Evolutionary conservation across 1,284 basidiomycete genomes (phyloP).

Genomic region (Cutaneotrichosporon dermatis): DNA sequence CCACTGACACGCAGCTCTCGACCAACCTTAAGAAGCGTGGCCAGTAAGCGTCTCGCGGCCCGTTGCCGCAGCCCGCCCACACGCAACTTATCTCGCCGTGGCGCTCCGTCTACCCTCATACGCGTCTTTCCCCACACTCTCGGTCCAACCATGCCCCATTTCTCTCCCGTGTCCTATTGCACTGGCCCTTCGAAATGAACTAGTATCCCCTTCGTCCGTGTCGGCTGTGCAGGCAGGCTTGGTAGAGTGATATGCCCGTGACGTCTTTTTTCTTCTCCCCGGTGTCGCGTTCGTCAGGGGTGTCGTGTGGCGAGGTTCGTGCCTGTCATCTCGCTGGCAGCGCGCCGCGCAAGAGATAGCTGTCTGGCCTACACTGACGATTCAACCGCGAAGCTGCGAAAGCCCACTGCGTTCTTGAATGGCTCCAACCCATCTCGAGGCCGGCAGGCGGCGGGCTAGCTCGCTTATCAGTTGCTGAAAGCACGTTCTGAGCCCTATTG

Average conservation of each 20-base stretch:
- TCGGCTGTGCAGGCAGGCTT: conserved; percentile 4
- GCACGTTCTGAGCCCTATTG: no score
- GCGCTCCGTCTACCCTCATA: conserved; percentile 3
- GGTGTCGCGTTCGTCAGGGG: no score
- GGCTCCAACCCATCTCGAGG: no score
- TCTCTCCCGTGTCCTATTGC: conserved; percentile 9
- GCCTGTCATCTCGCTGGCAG: no score
- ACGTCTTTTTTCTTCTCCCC: conserved; percentile 5
- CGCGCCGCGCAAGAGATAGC: no score
- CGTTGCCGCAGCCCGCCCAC: neutral
- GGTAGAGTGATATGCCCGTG: conserved; percentile 19
- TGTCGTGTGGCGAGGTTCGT: no score
- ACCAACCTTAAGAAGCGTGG: conserved; percentile 50
- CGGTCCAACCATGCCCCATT: conserved; percentile 4
- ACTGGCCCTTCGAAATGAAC: conserved; percentile 19
- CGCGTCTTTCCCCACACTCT: conserved; percentile 6
- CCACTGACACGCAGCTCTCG: conserved; percentile 37
- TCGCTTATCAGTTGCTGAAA: no score
- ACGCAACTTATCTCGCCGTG: neutral
- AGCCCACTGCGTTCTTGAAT: no score
- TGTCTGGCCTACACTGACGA: no score
- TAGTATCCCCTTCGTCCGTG: conserved; percentile 14
- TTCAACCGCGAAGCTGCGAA: no score
- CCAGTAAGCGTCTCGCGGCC: conserved; percentile 20
- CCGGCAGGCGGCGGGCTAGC: no score